These are phyloP conservation scores for Pleurozium schreberi DNA, from an alignment of 225 moss, liverwort and hornwort species.

Conservation along the genomic window DNA sequence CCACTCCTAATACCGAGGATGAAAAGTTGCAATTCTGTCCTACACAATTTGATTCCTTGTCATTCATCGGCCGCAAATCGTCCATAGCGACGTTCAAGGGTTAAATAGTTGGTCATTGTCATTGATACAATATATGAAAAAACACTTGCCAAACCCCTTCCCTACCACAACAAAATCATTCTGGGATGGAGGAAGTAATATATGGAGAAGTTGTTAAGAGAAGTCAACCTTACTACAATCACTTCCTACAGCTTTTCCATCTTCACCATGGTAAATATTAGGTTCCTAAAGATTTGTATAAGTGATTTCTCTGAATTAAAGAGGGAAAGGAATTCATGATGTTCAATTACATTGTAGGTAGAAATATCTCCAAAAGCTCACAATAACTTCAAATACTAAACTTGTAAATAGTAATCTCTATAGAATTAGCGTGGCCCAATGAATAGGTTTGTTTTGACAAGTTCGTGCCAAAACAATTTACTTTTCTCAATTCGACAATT, in stretches of 20 bases:
- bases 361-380: neutral
- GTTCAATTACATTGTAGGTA: neutral
- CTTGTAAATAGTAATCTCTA: neutral
- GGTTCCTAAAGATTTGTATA: neutral
- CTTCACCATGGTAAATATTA: neutral
- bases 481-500: too few species aligned
- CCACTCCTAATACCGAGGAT: too few species aligned
- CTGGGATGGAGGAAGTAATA: neutral
- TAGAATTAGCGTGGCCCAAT: neutral
- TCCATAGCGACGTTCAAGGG: too few species aligned
- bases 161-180: neutral
- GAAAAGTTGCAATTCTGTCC: too few species aligned
- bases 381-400: neutral
- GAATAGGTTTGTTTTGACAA: too few species aligned
- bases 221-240: neutral
- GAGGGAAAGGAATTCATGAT: neutral
- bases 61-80: too few species aligned
- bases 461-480: too few species aligned
- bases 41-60: too few species aligned
- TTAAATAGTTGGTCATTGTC: neutral
- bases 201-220: neutral
- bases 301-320: neutral
- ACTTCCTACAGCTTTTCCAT: neutral
- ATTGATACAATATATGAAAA: neutral
- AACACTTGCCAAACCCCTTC: fast-evolving